Percentiles rank a stretch among this genome's conserved stretches.
Conservation (phyloP, 768 basidiomycete species). For the Lepiota brunneoincarnata region DNA sequence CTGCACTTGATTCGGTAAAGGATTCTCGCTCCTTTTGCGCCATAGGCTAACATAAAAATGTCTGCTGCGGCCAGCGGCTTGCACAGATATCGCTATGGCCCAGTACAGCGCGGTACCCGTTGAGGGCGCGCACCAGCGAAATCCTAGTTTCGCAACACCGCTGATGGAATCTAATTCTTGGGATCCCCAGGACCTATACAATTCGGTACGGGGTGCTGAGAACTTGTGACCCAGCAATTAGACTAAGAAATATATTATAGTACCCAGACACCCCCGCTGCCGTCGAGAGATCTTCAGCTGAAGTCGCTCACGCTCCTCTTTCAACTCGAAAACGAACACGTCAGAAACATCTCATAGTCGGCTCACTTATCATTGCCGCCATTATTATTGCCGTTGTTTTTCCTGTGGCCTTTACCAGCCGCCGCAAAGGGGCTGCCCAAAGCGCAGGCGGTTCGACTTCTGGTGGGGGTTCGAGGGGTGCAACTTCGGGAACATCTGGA, state of each 20-base stretch:
- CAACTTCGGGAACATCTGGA: conserved; percentile 59
- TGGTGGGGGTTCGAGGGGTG: conserved; percentile 15
- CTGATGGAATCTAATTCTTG: neutral
- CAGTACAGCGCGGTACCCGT: conserved; percentile 18
- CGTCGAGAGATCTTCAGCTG: neutral
- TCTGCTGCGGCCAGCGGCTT: conserved; percentile 5
- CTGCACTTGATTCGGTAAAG: neutral
- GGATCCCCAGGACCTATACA: conserved; percentile 9
- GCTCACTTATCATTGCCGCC: conserved; percentile 33
- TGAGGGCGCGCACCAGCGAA: conserved; percentile 14
- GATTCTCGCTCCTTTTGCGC: too few species aligned
- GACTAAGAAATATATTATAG: neutral
- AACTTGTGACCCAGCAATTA: neutral
- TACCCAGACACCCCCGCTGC: neutral
- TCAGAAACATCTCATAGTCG: conserved; percentile 16
- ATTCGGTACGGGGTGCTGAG: neutral
- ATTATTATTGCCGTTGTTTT: conserved; percentile 44
- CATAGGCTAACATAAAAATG: conserved; percentile 7
- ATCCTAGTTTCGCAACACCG: neutral
- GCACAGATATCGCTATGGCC: conserved; percentile 14
- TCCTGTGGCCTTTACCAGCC: conserved; percentile 23
- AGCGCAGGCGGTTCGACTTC: conserved; percentile 3
- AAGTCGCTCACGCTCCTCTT: neutral
- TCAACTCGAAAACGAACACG: neutral
- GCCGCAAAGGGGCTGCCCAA: conserved; percentile 18